These are phyloP conservation scores for Casuarina glauca DNA, from an alignment of 306 rosid genomes.

Conservation along the genomic window DNA sequence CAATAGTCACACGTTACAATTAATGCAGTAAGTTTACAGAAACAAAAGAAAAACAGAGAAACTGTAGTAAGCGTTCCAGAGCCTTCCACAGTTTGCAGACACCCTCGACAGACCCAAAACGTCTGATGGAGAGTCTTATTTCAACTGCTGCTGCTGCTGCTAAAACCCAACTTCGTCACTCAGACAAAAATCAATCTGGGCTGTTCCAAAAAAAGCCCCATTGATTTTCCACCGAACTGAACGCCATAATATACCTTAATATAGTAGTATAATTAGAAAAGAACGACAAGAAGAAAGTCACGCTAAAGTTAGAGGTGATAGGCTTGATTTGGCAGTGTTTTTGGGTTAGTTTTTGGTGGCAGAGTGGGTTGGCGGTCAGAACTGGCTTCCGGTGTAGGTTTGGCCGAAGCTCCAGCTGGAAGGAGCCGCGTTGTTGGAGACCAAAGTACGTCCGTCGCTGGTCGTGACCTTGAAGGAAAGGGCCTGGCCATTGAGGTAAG, in stretches of 20 bases:
- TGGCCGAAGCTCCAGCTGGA: constrained; percentile 8
- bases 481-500: constrained; percentile 47
- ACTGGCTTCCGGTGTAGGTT: constrained; percentile 19
- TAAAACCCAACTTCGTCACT: neutral
- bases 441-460: neutral
- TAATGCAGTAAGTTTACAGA: neutral
- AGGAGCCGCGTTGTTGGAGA: neutral
- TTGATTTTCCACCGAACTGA: neutral
- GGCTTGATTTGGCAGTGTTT: neutral
- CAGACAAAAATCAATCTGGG: neutral
- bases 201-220: neutral
- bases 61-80: neutral
- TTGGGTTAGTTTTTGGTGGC: neutral
- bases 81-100: neutral
- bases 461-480: constrained; percentile 32
- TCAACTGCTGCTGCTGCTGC: neutral
- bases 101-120: neutral
- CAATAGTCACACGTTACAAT: neutral
- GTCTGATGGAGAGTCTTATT: neutral
- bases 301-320: constrained; percentile 6
- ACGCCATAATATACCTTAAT: neutral
- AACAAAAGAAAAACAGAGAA: neutral
- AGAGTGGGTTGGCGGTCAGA: neutral
- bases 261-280: neutral
- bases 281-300: constrained; percentile 1